A percentile compares a stretch with the other conserved stretches of the same genome.
Evolutionary conservation across 2,329 filamentous ascomycete genomes (phyloP).

Genomic region (Ophiostoma ulmi): DNA sequence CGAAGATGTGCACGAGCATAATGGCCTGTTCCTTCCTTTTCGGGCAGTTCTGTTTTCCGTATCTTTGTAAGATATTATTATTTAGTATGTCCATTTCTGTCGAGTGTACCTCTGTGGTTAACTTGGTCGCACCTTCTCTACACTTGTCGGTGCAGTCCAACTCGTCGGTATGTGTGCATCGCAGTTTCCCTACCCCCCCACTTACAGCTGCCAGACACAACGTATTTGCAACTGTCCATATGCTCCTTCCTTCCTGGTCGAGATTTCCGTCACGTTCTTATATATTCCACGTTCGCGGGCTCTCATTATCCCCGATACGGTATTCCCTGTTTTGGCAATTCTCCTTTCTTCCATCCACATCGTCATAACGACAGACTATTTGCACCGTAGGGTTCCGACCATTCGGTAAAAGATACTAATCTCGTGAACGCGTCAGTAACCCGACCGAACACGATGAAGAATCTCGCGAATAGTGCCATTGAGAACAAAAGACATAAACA

Average conservation of each 20-base stretch:
- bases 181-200: background rate
- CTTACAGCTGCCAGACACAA: background rate
- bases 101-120: background rate
- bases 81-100: background rate
- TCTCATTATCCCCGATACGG: slow-evolving; percentile 2
- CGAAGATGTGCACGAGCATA: background rate
- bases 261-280: background rate
- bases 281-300: background rate
- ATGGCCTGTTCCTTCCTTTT: slow-evolving; percentile 7
- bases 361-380: background rate
- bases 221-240: background rate
- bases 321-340: background rate
- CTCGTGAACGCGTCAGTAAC: background rate
- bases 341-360: slow-evolving; percentile 9
- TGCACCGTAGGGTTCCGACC: background rate
- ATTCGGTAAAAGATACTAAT: background rate
- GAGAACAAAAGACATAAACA: background rate
- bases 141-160: background rate
- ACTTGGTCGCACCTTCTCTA: background rate
- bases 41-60: background rate
- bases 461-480: background rate
- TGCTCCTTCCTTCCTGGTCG: slow-evolving; percentile 7
- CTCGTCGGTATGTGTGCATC: slow-evolving; percentile 11
- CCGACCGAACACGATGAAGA: background rate
- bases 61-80: background rate